Conservation (phyloP, 148 eudicot genomes). For the Cornus suecica region DNA sequence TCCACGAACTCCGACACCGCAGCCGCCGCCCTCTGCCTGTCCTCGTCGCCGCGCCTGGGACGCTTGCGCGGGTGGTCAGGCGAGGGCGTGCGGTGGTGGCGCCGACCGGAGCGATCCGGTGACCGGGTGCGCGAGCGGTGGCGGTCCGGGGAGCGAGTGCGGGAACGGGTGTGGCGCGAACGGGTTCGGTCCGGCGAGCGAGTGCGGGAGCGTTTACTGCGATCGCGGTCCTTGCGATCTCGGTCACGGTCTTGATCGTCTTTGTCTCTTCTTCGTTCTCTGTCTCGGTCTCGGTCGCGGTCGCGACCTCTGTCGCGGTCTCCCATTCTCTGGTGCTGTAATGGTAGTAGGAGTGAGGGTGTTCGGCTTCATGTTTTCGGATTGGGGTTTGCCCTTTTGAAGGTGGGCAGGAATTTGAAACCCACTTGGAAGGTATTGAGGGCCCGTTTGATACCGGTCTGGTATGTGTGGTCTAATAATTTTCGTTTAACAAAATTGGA, state of each 20-base stretch:
- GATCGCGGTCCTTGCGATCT: slow-evolving; percentile 40
- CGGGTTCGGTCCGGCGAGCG: slow-evolving; percentile 35
- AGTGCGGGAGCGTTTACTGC: slow-evolving; percentile 32
- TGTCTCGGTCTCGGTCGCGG: slow-evolving; percentile 23
- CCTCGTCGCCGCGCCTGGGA: slow-evolving; percentile 33
- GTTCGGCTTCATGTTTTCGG: not conserved
- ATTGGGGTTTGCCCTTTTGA: not conserved
- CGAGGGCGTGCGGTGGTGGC: slow-evolving; percentile 39
- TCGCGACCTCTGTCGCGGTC: slow-evolving; percentile 32
- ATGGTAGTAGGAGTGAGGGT: not conserved
- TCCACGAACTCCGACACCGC: slow-evolving; percentile 55
- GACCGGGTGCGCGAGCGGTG: slow-evolving; percentile 55
- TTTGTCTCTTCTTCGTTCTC: slow-evolving; percentile 16
- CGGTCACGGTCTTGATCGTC: slow-evolving; percentile 41
- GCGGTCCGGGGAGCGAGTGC: slow-evolving; percentile 46
- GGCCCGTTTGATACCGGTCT: too few species aligned
- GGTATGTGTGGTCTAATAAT: too few species aligned
- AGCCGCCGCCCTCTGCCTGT: slow-evolving; percentile 23
- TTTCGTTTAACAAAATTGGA: too few species aligned
- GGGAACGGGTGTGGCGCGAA: slow-evolving; percentile 25
- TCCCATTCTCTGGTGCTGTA: slow-evolving; percentile 28
- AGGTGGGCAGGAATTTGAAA: not conserved
- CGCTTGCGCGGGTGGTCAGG: slow-evolving; percentile 58
- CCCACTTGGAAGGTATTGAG: not conserved
- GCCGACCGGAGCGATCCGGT: slow-evolving; percentile 39